These are phyloP conservation scores for Cucumis melo DNA, from an alignment of 306 rosid genomes.

Conservation along the genomic window DNA sequence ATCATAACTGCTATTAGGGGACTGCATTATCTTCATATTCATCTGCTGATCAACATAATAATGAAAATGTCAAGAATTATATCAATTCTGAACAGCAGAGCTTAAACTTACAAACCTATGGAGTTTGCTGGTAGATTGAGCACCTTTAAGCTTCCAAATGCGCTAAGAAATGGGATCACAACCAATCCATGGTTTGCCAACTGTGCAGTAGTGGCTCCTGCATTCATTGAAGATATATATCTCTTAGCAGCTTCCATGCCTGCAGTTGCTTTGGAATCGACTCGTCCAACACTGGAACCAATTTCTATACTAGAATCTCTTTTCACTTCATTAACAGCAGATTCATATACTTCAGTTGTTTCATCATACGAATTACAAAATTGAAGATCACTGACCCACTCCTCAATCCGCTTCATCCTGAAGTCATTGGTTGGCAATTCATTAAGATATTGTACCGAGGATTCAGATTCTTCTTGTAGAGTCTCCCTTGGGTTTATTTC, in stretches of 20 bases:
- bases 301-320: slow-evolving; percentile 20
- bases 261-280: slow-evolving; percentile 42
- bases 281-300: slow-evolving; percentile 17
- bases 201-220: slow-evolving; percentile 58
- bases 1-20: not conserved
- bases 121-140: slow-evolving; percentile 83
- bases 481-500: slow-evolving; percentile 20
- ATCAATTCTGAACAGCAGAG: slow-evolving; percentile 1
- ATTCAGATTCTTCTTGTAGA: slow-evolving; percentile 32
- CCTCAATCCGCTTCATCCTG: slow-evolving; percentile 66
- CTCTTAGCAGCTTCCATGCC: slow-evolving; percentile 79
- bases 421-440: slow-evolving; percentile 39
- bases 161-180: slow-evolving; percentile 80
- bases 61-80: not conserved
- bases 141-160: slow-evolving; percentile 63
- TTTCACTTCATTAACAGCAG: slow-evolving; percentile 19
- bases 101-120: slow-evolving; percentile 39
- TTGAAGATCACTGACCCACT: slow-evolving; percentile 78
- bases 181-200: slow-evolving; percentile 75
- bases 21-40: not conserved
- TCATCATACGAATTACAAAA: slow-evolving; percentile 45
- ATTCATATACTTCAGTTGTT: slow-evolving; percentile 27
- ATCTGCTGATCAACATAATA: not conserved
- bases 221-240: slow-evolving; percentile 68
- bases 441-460: slow-evolving; percentile 17